phyloP scores from a whole-genome alignment of 495 filamentous ascomycete species.

The Hypoxylon subgilvum region DNA sequence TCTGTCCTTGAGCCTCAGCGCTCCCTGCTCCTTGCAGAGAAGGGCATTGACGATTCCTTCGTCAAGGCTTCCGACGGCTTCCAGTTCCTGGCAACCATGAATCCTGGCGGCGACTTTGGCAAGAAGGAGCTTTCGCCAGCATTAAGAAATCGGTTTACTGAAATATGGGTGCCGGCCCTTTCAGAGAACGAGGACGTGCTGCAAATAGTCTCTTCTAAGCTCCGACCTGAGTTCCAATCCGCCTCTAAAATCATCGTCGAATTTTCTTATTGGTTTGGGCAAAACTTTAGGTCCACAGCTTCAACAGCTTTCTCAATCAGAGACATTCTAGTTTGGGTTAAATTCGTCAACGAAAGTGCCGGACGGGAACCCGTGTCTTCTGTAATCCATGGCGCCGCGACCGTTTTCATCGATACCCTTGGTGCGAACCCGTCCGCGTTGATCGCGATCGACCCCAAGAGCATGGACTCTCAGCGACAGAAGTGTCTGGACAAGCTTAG shows the following conservation, averaged over 20 bases:
- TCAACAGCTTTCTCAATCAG: conserved; percentile 81
- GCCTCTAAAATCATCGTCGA: conserved; percentile 72
- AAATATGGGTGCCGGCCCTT: conserved; percentile 93
- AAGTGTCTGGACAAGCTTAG: conserved; percentile 75
- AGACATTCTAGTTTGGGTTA: conserved; percentile 91
- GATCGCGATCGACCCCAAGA: conserved; percentile 66
- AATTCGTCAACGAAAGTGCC: conserved; percentile 77
- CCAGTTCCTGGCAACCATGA: conserved; percentile 98
- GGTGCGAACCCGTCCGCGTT: conserved; percentile 92
- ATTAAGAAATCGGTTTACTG: conserved; percentile 93
- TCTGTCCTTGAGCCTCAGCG: conserved; percentile 92
- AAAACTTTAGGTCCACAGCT: conserved; percentile 72
- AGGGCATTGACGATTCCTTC: conserved; percentile 80
- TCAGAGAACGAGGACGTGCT: conserved; percentile 83
- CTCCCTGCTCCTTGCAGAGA: conserved; percentile 89
- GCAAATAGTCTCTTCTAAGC: conserved; percentile 81
- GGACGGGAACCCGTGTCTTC: conserved; percentile 48
- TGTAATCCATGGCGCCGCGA: conserved; percentile 85
- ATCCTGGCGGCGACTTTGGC: conserved; percentile 96
- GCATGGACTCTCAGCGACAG: conserved; percentile 65
- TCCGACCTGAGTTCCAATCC: conserved; percentile 54
- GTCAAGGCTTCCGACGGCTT: conserved; percentile 81
- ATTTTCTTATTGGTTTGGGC: conserved; percentile 92
- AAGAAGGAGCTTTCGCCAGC: conserved; percentile 97
- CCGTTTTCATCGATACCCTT: conserved; percentile 94